Conservation (phyloP, 2,329 filamentous ascomycete species). For the Hymenoscyphus repandus region DNA sequence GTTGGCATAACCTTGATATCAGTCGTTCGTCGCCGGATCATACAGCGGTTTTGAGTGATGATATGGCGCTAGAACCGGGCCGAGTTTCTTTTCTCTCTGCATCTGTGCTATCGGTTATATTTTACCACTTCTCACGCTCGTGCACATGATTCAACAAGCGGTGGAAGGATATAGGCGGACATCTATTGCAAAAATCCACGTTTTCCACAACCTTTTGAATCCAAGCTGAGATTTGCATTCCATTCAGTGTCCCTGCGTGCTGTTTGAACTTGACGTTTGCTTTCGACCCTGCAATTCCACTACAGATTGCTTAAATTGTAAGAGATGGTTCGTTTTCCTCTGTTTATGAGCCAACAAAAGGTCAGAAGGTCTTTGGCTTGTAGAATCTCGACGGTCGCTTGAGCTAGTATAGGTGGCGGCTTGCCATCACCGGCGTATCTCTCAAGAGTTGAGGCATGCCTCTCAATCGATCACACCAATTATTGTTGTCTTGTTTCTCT, state of each 20-base stretch:
- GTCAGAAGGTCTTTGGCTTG: background rate
- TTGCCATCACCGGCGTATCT: background rate
- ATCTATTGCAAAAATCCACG: slow-evolving; percentile 12
- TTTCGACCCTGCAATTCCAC: background rate
- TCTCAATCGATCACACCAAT: background rate
- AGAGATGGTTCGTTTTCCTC: background rate
- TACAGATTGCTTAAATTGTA: slow-evolving; percentile 1
- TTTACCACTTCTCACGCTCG: slow-evolving; percentile 4
- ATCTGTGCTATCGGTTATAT: slow-evolving; percentile 8
- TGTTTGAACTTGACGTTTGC: slow-evolving; percentile 27
- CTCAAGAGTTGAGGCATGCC: slow-evolving; percentile 6
- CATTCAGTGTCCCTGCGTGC: slow-evolving; percentile 21
- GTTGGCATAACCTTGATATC: too few relatives aligned
- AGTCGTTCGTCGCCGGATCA: too few relatives aligned
- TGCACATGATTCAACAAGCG: background rate
- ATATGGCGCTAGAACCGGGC: slow-evolving; percentile 11
- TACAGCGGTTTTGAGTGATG: too few relatives aligned
- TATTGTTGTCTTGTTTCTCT: background rate
- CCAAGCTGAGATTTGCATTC: slow-evolving; percentile 15
- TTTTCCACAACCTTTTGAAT: slow-evolving; percentile 15
- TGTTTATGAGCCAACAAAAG: background rate
- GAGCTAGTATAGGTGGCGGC: background rate
- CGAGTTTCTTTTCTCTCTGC: slow-evolving; percentile 2
- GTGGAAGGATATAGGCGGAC: background rate
- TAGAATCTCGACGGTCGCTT: slow-evolving; percentile 2